Conservation (phyloP, 164 flowering plant genomes). For the Annona cherimola region DNA sequence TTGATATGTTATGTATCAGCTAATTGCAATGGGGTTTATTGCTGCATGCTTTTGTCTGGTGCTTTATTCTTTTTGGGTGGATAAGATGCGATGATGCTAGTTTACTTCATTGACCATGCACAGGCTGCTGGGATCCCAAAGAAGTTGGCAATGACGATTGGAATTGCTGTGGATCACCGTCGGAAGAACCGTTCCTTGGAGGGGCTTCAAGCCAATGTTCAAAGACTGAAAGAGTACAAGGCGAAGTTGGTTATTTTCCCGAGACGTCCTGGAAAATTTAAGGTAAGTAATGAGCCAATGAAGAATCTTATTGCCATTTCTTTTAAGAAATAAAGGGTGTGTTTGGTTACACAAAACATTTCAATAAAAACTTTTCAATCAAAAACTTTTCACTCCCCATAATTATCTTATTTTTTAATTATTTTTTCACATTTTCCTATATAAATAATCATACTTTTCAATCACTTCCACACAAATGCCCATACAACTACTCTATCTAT, state of each 20-base stretch:
- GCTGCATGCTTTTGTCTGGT: neutral
- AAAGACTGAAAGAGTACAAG: constrained; percentile 79
- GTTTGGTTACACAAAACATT: neutral
- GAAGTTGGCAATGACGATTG: constrained; percentile 75
- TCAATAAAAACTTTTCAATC: too few relatives aligned
- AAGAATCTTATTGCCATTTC: neutral
- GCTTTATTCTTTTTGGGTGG: neutral
- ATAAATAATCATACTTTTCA: too few relatives aligned
- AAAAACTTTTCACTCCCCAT: too few relatives aligned
- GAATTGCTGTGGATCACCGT: constrained; percentile 74
- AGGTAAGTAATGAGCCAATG: constrained; percentile 33
- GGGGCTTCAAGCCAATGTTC: constrained; percentile 67
- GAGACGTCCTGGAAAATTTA: constrained; percentile 53
- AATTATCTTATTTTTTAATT: too few relatives aligned
- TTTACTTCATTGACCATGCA: neutral
- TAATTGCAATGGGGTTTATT: too few relatives aligned
- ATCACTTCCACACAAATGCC: too few relatives aligned
- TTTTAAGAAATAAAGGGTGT: neutral
- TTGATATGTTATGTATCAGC: too few relatives aligned
- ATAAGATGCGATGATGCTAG: neutral
- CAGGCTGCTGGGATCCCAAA: constrained; percentile 80
- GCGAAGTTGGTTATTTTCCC: constrained; percentile 87
- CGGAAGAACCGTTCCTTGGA: constrained; percentile 71
- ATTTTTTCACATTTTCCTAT: too few relatives aligned
- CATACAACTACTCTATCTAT: too few relatives aligned